Percentiles rank a stretch among this genome's conserved stretches.
Evolutionary conservation across 1,284 basidiomycete genomes (phyloP).

Genomic region (Ganoderma lucidum): DNA sequence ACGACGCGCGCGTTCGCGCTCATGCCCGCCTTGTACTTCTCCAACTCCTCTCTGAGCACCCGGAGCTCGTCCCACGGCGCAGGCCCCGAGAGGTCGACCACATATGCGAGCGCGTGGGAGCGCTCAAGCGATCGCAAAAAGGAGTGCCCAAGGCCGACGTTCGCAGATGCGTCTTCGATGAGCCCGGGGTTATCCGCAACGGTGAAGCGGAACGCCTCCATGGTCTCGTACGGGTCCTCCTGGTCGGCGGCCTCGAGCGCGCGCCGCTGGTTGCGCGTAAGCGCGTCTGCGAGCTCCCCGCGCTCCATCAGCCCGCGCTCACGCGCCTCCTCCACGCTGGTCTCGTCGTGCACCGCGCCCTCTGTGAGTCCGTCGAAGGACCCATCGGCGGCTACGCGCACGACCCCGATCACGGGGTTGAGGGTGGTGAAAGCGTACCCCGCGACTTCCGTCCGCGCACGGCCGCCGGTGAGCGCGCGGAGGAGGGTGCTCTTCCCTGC

Average conservation of each 20-base stretch:
- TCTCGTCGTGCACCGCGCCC: slow-evolving; percentile 74
- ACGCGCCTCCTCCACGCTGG: slow-evolving; percentile 63
- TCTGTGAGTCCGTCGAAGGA: slow-evolving; percentile 70
- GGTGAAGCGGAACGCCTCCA: slow-evolving; percentile 87
- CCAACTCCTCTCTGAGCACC: slow-evolving; percentile 82
- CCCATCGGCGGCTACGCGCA: slow-evolving; percentile 85
- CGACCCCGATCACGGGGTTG: slow-evolving; percentile 94
- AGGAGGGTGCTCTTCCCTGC: slow-evolving; percentile 92
- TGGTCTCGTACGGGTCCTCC: slow-evolving; percentile 51
- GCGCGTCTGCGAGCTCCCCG: slow-evolving; percentile 57
- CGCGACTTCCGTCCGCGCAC: slow-evolving; percentile 89
- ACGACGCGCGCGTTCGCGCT: slow-evolving; percentile 81
- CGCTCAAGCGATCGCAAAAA: slow-evolving; percentile 96
- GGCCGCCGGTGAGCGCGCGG: slow-evolving; percentile 86
- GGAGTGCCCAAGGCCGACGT: slow-evolving; percentile 93
- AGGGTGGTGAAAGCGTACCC: slow-evolving; percentile 95
- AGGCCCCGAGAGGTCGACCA: slow-evolving; percentile 85
- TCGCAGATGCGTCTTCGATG: slow-evolving; percentile 84
- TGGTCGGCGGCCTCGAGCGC: slow-evolving; percentile 12
- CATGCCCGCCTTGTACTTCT: slow-evolving; percentile 86
- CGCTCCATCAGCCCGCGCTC: slow-evolving; percentile 55
- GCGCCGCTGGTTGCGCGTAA: slow-evolving; percentile 58
- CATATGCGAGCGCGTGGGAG: slow-evolving; percentile 89
- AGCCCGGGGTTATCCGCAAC: slow-evolving; percentile 98
- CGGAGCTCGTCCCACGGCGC: slow-evolving; percentile 81